Evolutionary conservation across 2,329 filamentous ascomycete species (phyloP).

Genomic region (Pseudocercospora crystallina): DNA sequence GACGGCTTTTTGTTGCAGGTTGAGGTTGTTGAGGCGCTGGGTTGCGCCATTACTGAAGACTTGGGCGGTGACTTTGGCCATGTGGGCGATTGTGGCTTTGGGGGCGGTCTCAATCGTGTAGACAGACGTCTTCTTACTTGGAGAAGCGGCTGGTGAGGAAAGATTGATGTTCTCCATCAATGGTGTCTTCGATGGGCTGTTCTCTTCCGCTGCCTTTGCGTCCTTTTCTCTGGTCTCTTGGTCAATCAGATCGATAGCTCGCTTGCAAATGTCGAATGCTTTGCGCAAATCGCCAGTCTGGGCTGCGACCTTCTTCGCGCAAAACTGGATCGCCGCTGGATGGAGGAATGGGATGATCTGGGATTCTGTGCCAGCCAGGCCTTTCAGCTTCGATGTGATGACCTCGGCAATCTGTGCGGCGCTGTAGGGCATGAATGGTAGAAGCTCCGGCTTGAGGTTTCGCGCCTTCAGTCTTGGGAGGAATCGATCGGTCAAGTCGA

Average conservation of each 20-base stretch:
- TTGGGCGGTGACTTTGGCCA: constrained; percentile 85
- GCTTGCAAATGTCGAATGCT: constrained; percentile 89
- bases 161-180: constrained; percentile 80
- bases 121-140: constrained; percentile 39
- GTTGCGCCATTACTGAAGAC: constrained; percentile 86
- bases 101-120: constrained; percentile 79
- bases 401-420: constrained; percentile 84
- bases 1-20: constrained; percentile 94
- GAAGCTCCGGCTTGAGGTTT: constrained; percentile 82
- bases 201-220: constrained; percentile 58
- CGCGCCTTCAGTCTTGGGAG: constrained; percentile 89
- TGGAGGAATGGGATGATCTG: constrained; percentile 79
- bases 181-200: constrained; percentile 68
- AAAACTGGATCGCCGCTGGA: constrained; percentile 88
- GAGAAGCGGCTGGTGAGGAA: constrained; percentile 53
- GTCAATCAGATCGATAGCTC: constrained; percentile 86
- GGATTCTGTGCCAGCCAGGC: constrained; percentile 49
- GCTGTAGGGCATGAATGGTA: constrained; percentile 91
- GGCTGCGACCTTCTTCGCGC: constrained; percentile 88
- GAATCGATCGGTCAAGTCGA: constrained; percentile 93
- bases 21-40: constrained; percentile 81
- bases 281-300: constrained; percentile 94
- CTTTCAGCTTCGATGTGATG: constrained; percentile 78
- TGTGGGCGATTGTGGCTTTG: constrained; percentile 82
- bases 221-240: constrained; percentile 75